A percentile compares a stretch with the other conserved stretches of the same genome.
Evolutionary conservation across 257 asterid species (phyloP).

Genomic region (Verbascum thapsus): DNA sequence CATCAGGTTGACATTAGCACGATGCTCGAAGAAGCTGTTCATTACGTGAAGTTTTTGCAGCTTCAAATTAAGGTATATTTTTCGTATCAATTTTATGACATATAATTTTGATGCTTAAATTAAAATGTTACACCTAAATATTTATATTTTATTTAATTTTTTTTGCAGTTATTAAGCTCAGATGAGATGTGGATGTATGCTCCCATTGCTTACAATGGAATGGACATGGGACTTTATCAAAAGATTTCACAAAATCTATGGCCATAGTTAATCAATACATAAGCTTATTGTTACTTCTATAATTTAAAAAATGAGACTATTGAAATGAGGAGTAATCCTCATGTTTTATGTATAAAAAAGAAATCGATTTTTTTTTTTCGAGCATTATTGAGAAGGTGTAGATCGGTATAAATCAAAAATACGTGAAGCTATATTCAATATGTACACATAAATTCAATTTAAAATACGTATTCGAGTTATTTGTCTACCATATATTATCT

Average conservation of each 20-base stretch:
- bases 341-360: too few species aligned
- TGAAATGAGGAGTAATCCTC: too few species aligned
- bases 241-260: slow-evolving; percentile 44
- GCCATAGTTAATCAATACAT: too few species aligned
- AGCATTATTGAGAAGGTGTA: too few species aligned
- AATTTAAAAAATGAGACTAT: too few species aligned
- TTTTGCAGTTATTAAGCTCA: slow-evolving; percentile 69
- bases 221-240: slow-evolving; percentile 69
- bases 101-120: not conserved
- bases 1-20: slow-evolving; percentile 84
- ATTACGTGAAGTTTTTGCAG: slow-evolving; percentile 81
- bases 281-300: too few species aligned
- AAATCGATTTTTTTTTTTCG: too few species aligned
- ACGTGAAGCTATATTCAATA: too few species aligned
- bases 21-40: slow-evolving; percentile 94
- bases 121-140: not conserved
- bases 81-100: not conserved
- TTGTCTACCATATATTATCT: too few species aligned
- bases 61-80: slow-evolving; percentile 76
- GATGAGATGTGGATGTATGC: slow-evolving; percentile 95
- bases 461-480: too few species aligned
- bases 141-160: not conserved
- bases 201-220: slow-evolving; percentile 79
- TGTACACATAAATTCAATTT: too few species aligned
- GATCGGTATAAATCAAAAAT: too few species aligned